Evolutionary conservation across 805 yeast genomes (phyloP), one percentile per base, ranked within the genome.

Genomic region (Metschnikowia anglica): DNA sequence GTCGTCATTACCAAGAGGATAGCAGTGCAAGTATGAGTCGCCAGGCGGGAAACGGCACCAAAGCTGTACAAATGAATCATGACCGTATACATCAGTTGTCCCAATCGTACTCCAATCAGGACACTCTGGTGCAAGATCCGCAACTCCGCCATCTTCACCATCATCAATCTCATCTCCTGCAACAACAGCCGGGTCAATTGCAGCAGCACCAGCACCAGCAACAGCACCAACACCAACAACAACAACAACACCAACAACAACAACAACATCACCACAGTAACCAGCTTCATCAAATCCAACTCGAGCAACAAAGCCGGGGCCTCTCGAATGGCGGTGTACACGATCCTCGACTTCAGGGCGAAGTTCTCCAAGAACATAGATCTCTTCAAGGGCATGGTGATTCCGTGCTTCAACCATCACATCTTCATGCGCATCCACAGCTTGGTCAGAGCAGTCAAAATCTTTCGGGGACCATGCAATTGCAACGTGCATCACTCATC

Each of bases 91-190:
- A 19, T 7, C 44, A 40, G 25, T 17, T 37, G 25, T 23, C 43
- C 1, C 39, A 21, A 17, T 8, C 34, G 4, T 34, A 40, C 39
- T 8, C 24, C 2, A 17, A 29, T 2, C 36, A 35, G 13, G 44
- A 42, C 21, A 28, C 30, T 23, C 43, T 31, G 30, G 35, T 41
- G n/a, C 35, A 35, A 35, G 46, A 46, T n/a, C 43, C 37, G 2
- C 53, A 44, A 26, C 46, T 42, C 15, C 44, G 39, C 8, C 42
- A 28, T 18, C 43, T 36, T 20, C 53, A 43, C 13, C 53, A 49
- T 24, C 47, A 35, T 4, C 36, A 23, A 13, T 6, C 25, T 5
- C 27, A 33, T 13, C 46, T 9, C 21, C 35, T 11, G 11, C 45
- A 32, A 16, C 42, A 33, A 15, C 46, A 28, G 13, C 43, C 18